Percentiles rank a stretch among this genome's conserved stretches.
Evolutionary conservation across 2,329 filamentous ascomycete species (phyloP).

Genomic region (Phialemonium atrogriseum): DNA sequence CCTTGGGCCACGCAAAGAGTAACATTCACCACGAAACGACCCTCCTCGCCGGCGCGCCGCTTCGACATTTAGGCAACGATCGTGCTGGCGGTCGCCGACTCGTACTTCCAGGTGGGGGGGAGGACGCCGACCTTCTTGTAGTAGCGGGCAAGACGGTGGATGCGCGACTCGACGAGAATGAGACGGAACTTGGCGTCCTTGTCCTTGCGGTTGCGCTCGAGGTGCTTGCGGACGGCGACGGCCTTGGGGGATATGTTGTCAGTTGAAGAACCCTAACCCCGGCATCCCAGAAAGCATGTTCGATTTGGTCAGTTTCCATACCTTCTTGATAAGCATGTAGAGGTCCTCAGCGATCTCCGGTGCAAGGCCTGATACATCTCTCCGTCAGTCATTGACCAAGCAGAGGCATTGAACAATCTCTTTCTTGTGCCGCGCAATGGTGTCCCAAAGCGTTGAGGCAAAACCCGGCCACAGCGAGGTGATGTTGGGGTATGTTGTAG

Average conservation of each 20-base stretch:
- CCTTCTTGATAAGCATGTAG: conserved; percentile 99
- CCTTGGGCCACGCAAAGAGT: conserved; percentile 11
- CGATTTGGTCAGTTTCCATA: conserved; percentile 36
- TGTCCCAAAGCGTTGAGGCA: too few relatives aligned
- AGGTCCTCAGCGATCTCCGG: conserved; percentile 99
- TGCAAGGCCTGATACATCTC: conserved; percentile 91
- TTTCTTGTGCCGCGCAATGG: conserved; percentile 3
- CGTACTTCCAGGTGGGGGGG: conserved; percentile 97
- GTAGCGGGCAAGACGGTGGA: conserved; percentile 95
- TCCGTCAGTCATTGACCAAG: conserved; percentile 86
- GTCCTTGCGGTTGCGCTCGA: conserved; percentile 99
- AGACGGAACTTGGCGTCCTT: conserved; percentile 99
- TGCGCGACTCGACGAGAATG: conserved; percentile 99
- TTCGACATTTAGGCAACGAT: conserved; percentile 91
- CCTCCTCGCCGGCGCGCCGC: conserved; percentile 18
- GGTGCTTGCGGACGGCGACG: conserved; percentile 98
- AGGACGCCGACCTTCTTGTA: conserved; percentile 91
- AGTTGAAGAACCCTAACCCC: too few relatives aligned
- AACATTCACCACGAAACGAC: conserved; percentile 14
- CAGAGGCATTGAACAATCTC: conserved; percentile 58
- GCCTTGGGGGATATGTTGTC: too few relatives aligned
- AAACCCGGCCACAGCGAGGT: too few relatives aligned
- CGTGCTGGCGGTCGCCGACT: conserved; percentile 92
- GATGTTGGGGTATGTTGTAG: too few relatives aligned
- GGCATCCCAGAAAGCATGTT: too few relatives aligned